A percentile compares a stretch with the other conserved stretches of the same genome.
phyloP scores from a whole-genome alignment of 306 rosid genomes.

The Oxytropis ochrocephala region DNA sequence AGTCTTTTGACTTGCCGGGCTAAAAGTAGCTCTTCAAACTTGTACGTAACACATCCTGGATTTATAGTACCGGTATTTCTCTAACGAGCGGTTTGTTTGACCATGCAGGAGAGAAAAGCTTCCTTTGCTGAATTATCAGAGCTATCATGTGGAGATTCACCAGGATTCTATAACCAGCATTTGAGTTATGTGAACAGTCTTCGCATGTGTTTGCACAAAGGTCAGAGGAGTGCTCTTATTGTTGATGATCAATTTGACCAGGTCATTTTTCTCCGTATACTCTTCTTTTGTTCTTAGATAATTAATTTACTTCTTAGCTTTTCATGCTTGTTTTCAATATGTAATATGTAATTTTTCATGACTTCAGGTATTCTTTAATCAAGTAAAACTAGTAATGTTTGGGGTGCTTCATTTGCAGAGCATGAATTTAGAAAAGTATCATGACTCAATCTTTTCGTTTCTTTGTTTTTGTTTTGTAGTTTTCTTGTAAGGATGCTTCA shows the following conservation, averaged over 20 bases:
- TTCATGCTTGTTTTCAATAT: not conserved
- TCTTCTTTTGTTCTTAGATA: not conserved
- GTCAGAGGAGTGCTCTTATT: conserved; percentile 32
- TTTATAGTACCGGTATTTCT: not conserved
- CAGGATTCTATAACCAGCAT: conserved; percentile 22
- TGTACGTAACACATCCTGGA: not conserved
- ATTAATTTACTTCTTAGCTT: not conserved
- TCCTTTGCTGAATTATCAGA: conserved; percentile 20
- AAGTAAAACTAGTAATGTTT: not conserved
- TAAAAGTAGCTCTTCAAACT: not conserved
- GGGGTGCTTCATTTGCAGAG: not conserved
- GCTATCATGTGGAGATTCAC: conserved; percentile 15
- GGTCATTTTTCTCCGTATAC: conserved; percentile 21
- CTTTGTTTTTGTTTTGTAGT: not conserved
- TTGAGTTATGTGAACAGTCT: conserved; percentile 38
- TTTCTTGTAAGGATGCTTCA: not conserved
- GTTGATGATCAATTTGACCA: conserved; percentile 28
- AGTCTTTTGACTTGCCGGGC: not conserved
- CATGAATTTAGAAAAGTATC: not conserved
- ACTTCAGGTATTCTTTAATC: not conserved
- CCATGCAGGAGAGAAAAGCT: conserved; percentile 22
- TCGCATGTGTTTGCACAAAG: conserved; percentile 31
- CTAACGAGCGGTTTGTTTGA: conserved; percentile 1
- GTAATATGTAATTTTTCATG: not conserved
- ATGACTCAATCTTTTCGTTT: not conserved